Base-by-base conservation (phyloP, 192 early-diverging fungal genomes). In the Backusella luteola region DNA sequence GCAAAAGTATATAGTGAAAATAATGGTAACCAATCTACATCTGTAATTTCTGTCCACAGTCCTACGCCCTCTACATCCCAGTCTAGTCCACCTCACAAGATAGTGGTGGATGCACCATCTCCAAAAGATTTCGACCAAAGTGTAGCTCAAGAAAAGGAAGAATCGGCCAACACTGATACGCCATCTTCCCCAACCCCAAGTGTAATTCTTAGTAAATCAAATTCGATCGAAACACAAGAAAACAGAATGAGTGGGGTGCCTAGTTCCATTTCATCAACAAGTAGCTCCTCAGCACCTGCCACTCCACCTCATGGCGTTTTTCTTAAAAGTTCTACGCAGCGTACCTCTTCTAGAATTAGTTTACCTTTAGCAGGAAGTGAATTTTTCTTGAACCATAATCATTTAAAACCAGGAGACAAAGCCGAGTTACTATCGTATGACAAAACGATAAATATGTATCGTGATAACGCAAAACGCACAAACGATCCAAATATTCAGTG, bases 391-490 rank as follows among this genome's bases (percentile, higher is more conserved):
- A 80, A 82, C 56, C 87, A 89, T 67, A 81, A 85, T 29, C 87
- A 89, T 76, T 83, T 89, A 56, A 87, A 85, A 79, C 87, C 87
- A 11, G 87, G 87, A 14, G 82, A 87, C 66, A 84, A 82, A 36
- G 87, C 87, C 3, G 82, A 84, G 1, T 70, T 89, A 7, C 79
- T 89, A 12, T 85, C 87, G 32, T 85, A 87, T 41, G 75, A 84
- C 21, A 83, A 86, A 38, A 87, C 87, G 7, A 73, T 89, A 14
- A 84, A 85, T 59, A 75, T 85, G 72, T 90, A 92, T 76, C 84
- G 89, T 41, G 84, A 86, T 41, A 90, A 91, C 71, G 91, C 88
- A 53, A 87, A 90, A 77, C 86, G 87, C 67, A 85, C 87, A 12
- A 87, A 87, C 35, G 86, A 90, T 72, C 81, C 83, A 1, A 77